phyloP scores from a whole-genome alignment of 2,329 filamentous ascomycete species.

The Dissoconium aciculare region DNA sequence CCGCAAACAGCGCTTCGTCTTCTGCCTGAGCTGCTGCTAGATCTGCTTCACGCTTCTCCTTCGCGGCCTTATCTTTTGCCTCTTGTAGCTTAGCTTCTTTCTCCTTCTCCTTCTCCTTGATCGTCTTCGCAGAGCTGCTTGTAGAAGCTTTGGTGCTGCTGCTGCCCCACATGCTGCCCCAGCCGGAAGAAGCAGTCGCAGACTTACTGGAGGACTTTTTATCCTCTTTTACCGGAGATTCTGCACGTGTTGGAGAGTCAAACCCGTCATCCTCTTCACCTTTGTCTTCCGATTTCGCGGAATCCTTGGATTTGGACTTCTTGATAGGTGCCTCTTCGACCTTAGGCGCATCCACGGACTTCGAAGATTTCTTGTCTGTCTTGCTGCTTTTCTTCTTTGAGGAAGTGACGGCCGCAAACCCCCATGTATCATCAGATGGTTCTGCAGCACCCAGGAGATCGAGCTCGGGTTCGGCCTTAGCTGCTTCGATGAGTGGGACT shows the following conservation, averaged over 20 bases:
- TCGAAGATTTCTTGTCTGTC: conserved; percentile 19
- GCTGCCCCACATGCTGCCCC: conserved; percentile 20
- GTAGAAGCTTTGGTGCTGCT: conserved; percentile 26
- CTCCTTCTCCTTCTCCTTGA: conserved; percentile 28
- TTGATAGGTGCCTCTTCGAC: conserved; percentile 19
- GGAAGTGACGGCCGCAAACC: conserved; percentile 22
- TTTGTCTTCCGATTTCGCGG: conserved; percentile 15
- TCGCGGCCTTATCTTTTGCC: conserved; percentile 23
- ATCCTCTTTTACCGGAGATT: conserved; percentile 23
- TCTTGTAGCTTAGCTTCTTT: conserved; percentile 31
- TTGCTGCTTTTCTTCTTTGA: conserved; percentile 32
- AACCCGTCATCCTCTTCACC: conserved; percentile 14
- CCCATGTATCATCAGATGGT: conserved; percentile 17
- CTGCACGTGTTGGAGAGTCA: background rate
- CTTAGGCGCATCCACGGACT: conserved; percentile 15
- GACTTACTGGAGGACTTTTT: conserved; percentile 28
- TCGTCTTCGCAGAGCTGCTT: conserved; percentile 10
- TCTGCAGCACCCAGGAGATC: conserved; percentile 14
- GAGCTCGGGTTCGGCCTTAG: conserved; percentile 13
- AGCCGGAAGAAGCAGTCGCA: conserved; percentile 24
- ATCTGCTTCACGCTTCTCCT: conserved; percentile 19
- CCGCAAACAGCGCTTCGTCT: conserved; percentile 24
- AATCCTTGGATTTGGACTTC: conserved; percentile 23
- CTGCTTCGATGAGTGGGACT: conserved; percentile 31
- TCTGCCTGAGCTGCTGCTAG: background rate